A percentile compares a stretch with the other conserved stretches of the same genome.
These are phyloP conservation scores for Tanacetum coccineum DNA, from an alignment of 129 eudicot genomes.

Conservation along the genomic window DNA sequence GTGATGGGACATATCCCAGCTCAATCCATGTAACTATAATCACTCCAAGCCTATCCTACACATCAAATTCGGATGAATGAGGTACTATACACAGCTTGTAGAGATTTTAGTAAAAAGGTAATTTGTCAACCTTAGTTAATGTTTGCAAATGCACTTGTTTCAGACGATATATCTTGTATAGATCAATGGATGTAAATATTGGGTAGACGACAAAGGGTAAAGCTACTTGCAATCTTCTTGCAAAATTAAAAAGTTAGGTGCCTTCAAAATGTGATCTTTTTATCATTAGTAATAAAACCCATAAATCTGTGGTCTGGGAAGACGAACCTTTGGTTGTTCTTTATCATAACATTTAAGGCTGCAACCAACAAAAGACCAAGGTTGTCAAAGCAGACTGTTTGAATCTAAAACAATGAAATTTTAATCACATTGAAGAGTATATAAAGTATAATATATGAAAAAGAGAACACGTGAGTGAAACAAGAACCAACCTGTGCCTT, in stretches of 20 bases:
- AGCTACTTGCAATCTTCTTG: slow-evolving; percentile 47
- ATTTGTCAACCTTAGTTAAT: slow-evolving; percentile 40
- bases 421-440: neutral
- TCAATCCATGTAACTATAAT: slow-evolving; percentile 67
- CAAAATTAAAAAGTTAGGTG: slow-evolving; percentile 29
- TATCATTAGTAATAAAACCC: neutral
- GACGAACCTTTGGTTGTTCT: slow-evolving; percentile 66
- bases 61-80: slow-evolving; percentile 18
- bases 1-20: slow-evolving; percentile 66
- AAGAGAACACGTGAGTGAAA: neutral
- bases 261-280: slow-evolving; percentile 8
- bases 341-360: slow-evolving; percentile 51
- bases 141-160: slow-evolving; percentile 28
- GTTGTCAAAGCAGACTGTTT: slow-evolving; percentile 89
- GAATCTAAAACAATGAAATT: slow-evolving; percentile 53
- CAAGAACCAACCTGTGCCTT: slow-evolving; percentile 65
- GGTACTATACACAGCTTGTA: slow-evolving; percentile 7
- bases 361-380: slow-evolving; percentile 95
- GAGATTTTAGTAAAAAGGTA: slow-evolving; percentile 4
- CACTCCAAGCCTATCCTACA: slow-evolving; percentile 87
- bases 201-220: no score
- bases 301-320: slow-evolving; percentile 9
- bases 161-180: no score
- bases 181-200: no score
- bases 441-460: neutral